These are phyloP conservation scores for Limonomyces culmigenus DNA, from an alignment of 1,284 basidiomycete genomes.

Conservation along the genomic window DNA sequence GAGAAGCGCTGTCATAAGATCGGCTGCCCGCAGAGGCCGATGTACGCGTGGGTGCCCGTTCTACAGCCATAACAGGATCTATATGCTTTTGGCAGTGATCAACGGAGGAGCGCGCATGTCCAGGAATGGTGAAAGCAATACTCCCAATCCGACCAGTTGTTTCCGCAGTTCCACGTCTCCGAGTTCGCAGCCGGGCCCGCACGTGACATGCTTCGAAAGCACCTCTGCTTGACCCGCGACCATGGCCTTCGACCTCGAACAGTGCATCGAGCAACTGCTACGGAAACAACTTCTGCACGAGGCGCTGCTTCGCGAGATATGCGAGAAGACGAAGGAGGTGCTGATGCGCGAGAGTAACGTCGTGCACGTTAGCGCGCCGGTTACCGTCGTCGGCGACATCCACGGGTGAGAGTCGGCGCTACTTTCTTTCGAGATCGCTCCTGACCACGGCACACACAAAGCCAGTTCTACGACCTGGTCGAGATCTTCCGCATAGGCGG, in stretches of 20 bases:
- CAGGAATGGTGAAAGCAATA: too few species aligned
- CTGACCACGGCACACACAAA: constrained; percentile 24
- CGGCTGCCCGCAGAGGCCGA: too few species aligned
- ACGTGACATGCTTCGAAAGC: too few species aligned
- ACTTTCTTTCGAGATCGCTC: constrained; percentile 6
- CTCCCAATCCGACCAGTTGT: too few species aligned
- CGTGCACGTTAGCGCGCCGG: constrained; percentile 93
- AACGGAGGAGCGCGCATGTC: too few species aligned
- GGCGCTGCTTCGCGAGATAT: constrained; percentile 86
- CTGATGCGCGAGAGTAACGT: constrained; percentile 99
- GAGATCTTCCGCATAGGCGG: constrained; percentile 99
- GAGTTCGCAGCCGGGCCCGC: too few species aligned
- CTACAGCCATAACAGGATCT: too few species aligned
- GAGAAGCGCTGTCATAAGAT: too few species aligned
- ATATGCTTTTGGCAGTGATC: too few species aligned
- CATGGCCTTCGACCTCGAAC: constrained; percentile 93
- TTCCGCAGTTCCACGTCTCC: too few species aligned
- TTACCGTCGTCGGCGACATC: constrained; percentile 98
- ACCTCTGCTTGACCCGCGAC: too few species aligned
- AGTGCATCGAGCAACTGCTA: constrained; percentile 81
- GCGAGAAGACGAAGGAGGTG: constrained; percentile 96
- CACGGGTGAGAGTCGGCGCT: constrained; percentile 64
- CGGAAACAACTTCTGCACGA: constrained; percentile 89
- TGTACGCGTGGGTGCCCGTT: too few species aligned
- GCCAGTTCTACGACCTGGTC: constrained; percentile 98